Evolutionary conservation across 768 basidiomycete species (phyloP), one percentile per base, ranked within the genome.

Genomic region (Tremella yokohamensis): DNA sequence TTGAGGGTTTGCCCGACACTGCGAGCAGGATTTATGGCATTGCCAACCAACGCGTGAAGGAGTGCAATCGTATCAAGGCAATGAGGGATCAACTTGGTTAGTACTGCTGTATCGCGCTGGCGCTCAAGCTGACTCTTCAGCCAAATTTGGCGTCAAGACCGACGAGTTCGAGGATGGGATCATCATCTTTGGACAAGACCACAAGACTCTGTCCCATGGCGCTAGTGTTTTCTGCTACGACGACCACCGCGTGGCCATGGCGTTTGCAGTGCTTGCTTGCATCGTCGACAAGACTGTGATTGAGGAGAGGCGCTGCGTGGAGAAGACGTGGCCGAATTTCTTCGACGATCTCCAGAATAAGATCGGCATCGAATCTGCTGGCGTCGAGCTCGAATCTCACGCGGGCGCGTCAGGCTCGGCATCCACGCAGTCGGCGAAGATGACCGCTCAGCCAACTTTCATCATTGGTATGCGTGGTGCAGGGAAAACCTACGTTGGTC

Each of bases 301-400:
- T 25, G 92, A 97, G 71, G 94, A 98, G 79, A 94, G 94, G 78
- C 82, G 93, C 54, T 97, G 96, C 70, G 96, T 99, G 29, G 94
- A 94, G 78, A 99, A 99, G 83, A 99, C 94, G 0, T 99, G 94
- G 94, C 96, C 96, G 0, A 93, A 92, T 73, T 99, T 93, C 90
- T 99, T 94, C 93, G 96, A 98, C 72, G 96, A 98, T 76, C 81
- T 99, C 22, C 84, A 89, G 73, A 92, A 90, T 80, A 96, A 96
- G 84, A 91, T 98, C 53, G 94, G 94, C 11, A 82, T 98, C 58
- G 81, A 84, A 49, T 87, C 91, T 26, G 84, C 87, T 69, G 96
- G 94, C 18, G 85, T 90, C 40, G 90, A 97, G 62, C 79, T 93
- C 12, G 74, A 75, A n/a, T 55, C 83, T 81, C 6, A 74, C 79